Evolutionary conservation across 176 grass and related monocot genomes (phyloP).

Genomic region (Aegilops sharonensis): DNA sequence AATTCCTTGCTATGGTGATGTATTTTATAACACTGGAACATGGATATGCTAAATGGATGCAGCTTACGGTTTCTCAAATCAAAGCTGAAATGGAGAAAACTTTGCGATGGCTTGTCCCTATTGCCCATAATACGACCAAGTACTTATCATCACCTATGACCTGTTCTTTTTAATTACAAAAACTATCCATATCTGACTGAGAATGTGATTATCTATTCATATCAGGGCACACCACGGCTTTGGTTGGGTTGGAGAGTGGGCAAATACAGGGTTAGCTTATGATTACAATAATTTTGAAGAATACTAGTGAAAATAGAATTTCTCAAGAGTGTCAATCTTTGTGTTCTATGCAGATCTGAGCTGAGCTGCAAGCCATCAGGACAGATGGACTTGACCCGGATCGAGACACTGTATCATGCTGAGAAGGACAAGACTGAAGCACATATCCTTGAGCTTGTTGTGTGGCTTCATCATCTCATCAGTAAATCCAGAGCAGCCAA

Average conservation of each 20-base stretch:
- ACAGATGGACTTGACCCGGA: slow-evolving; percentile 58
- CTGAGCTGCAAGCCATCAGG: slow-evolving; percentile 57
- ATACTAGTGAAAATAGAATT: slow-evolving; percentile 16
- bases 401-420: slow-evolving; percentile 89
- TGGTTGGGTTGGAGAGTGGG: slow-evolving; percentile 99
- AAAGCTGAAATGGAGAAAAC: slow-evolving; percentile 98
- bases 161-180: slow-evolving; percentile 13
- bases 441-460: slow-evolving; percentile 77
- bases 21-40: slow-evolving; percentile 11
- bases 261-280: slow-evolving; percentile 81
- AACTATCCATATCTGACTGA: slow-evolving; percentile 22
- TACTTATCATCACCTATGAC: slow-evolving; percentile 44
- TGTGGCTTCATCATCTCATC: slow-evolving; percentile 91
- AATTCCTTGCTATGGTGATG: slow-evolving; percentile 5
- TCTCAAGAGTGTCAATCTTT: background rate
- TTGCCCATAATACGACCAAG: slow-evolving; percentile 88
- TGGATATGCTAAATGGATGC: slow-evolving; percentile 48
- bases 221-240: slow-evolving; percentile 90
- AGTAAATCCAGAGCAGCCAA: slow-evolving; percentile 60
- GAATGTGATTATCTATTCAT: slow-evolving; percentile 38
- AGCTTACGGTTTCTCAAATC: slow-evolving; percentile 73
- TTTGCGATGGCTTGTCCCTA: slow-evolving; percentile 78
- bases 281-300: slow-evolving; percentile 19
- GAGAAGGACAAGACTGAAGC: slow-evolving; percentile 83
- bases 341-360: slow-evolving; percentile 53